phyloP scores from a whole-genome alignment of 805 yeast genomes.

The Candida palmyrensis region DNA sequence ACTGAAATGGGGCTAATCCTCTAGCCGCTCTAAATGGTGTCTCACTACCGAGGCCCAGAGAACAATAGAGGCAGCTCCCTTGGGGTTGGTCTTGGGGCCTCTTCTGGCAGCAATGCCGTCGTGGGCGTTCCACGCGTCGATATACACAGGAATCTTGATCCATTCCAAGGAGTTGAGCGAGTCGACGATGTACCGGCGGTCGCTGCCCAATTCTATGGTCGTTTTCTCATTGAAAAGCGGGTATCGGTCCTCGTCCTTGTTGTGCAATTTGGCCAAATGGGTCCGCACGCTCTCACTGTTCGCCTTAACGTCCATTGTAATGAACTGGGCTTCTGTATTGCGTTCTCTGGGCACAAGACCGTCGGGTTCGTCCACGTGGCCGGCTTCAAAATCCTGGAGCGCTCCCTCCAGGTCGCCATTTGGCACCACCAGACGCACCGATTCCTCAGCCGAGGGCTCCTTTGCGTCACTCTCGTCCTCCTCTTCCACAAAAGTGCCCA shows the following conservation, averaged over 20 bases:
- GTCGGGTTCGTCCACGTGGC: background rate
- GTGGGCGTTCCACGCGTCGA: conserved; percentile 76
- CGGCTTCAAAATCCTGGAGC: background rate
- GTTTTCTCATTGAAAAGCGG: conserved; percentile 24
- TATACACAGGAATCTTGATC: conserved; percentile 70
- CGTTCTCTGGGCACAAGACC: conserved; percentile 7
- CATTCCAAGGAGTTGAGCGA: conserved; percentile 63
- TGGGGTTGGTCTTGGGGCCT: conserved; percentile 47
- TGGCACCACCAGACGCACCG: background rate
- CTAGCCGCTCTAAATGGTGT: too few species aligned
- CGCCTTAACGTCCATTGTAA: conserved; percentile 16
- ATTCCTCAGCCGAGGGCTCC: conserved; percentile 7
- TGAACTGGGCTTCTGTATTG: too few species aligned
- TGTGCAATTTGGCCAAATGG: conserved; percentile 13
- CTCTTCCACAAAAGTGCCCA: conserved; percentile 2
- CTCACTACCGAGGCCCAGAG: conserved; percentile 44
- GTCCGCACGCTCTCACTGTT: conserved; percentile 18
- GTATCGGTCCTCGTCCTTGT: conserved; percentile 13
- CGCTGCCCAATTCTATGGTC: conserved; percentile 29
- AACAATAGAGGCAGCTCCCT: conserved; percentile 48
- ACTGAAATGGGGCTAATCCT: too few species aligned
- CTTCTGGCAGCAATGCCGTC: conserved; percentile 80
- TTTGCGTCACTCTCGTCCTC: conserved; percentile 12
- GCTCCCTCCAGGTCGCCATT: too few species aligned
- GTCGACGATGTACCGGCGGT: conserved; percentile 38